Percentiles rank a stretch among this genome's conserved stretches.
Conservation (phyloP, 345 rosid genomes). For the Durio zibethinus region DNA sequence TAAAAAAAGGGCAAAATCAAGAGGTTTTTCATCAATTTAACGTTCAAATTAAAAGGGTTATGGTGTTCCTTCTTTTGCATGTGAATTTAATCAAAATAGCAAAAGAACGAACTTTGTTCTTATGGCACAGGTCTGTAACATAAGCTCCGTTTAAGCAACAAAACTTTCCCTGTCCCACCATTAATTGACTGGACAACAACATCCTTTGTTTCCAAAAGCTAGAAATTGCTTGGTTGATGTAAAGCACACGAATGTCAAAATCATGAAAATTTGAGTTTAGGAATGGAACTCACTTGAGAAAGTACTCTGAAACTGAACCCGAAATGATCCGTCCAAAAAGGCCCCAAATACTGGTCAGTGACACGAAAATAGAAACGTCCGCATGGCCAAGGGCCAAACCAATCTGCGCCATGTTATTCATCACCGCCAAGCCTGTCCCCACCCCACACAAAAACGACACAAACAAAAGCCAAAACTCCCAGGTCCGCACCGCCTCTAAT, state of each 20-base stretch:
- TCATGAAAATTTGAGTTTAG: neutral
- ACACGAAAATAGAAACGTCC: constrained; percentile 81
- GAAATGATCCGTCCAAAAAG: constrained; percentile 87
- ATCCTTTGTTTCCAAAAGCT: neutral
- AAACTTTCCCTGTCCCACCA: neutral
- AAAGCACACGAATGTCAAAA: no score
- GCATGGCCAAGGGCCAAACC: constrained; percentile 84
- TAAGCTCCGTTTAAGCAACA: neutral
- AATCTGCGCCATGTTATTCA: constrained; percentile 94
- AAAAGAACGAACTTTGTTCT: neutral
- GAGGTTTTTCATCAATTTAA: neutral
- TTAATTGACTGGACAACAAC: neutral
- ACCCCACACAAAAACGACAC: constrained; percentile 83
- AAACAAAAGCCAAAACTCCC: constrained; percentile 86
- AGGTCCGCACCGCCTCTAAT: constrained; percentile 52
- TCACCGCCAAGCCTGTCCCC: constrained; percentile 82
- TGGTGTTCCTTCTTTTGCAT: no score
- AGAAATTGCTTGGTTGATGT: no score
- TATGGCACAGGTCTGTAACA: neutral
- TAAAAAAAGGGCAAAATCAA: neutral
- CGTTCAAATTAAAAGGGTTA: no score
- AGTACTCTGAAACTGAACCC: constrained; percentile 75
- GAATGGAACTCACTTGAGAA: constrained; percentile 51
- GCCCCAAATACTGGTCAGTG: constrained; percentile 86
- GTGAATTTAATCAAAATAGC: neutral